Percentiles rank a stretch among this genome's conserved stretches.
These are phyloP conservation scores for Porpolomopsis calyptriformis DNA, from an alignment of 768 basidiomycete genomes.

Conservation along the genomic window DNA sequence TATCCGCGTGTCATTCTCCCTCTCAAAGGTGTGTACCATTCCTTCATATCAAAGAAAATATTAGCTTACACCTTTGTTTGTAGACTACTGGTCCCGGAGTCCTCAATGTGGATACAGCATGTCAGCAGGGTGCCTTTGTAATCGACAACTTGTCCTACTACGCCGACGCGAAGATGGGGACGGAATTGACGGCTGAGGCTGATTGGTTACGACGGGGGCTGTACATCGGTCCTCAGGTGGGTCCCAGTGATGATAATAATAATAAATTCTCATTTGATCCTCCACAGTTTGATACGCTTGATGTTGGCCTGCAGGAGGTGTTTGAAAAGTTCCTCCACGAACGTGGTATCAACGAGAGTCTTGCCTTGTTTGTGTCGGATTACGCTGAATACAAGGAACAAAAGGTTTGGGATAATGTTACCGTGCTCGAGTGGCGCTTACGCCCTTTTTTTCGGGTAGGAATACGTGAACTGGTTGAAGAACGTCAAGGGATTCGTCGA, in stretches of 20 bases:
- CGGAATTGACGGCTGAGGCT: conserved; percentile 73
- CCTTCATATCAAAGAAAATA: neutral
- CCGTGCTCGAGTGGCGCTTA: conserved; percentile 5
- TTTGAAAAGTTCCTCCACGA: conserved; percentile 86
- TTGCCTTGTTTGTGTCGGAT: conserved; percentile 83
- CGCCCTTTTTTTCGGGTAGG: conserved; percentile 34
- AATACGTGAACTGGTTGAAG: conserved; percentile 84
- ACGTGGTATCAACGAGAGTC: conserved; percentile 73
- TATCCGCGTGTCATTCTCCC: conserved; percentile 67
- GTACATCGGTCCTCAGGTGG: conserved; percentile 88
- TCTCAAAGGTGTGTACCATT: conserved; percentile 59
- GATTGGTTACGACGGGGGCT: conserved; percentile 89
- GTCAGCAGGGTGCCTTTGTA: conserved; percentile 71
- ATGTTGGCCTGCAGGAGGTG: conserved; percentile 77
- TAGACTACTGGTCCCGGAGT: conserved; percentile 51
- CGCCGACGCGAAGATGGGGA: conserved; percentile 56
- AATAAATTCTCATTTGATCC: neutral
- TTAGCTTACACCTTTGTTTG: conserved; percentile 1
- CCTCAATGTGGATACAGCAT: conserved; percentile 66
- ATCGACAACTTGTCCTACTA: conserved; percentile 89
- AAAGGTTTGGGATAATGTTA: conserved; percentile 38
- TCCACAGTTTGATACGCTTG: conserved; percentile 78
- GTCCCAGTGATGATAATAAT: too few species aligned
- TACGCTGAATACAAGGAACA: conserved; percentile 90
- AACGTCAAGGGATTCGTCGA: conserved; percentile 80